Evolutionary conservation across 2,329 filamentous ascomycete genomes (phyloP), one percentile per base, ranked within the genome.

Genomic region (Cordyceps farinosa): DNA sequence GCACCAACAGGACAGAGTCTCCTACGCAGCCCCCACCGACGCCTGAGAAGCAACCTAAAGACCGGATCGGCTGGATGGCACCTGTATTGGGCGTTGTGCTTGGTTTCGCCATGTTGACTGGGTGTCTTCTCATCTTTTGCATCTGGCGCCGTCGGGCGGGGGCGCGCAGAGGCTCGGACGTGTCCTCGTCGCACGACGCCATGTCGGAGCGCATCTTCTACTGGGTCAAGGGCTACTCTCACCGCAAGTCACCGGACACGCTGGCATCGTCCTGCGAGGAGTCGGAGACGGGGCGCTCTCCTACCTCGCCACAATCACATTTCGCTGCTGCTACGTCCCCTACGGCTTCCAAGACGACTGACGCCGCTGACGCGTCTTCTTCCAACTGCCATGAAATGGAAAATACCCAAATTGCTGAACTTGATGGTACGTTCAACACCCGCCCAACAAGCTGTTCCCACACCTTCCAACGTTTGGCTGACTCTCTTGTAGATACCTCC

Each of bases 31-130:
- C 67, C 5, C 64, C 65, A 7, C 45, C 53, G 9, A 57, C 68
- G 8, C 63, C 65, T 5, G 55, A 48, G 7, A 53, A 74, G 54
- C 68, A 68, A 72, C 73, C 22, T 67, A 72, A 72, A 15, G 74
- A 79, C 29, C 79, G 84, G 3, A 84, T 86, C 0, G 74, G 74
- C 5, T 89, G 84, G 79, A 80, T 88, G 1, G 82, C 81, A 0
- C 86, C 87, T 0, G 82, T 90, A 2, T 74, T 89, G 0, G 86
- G 86, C 17, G 84, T 87, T 4, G 80, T 88, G 5, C 77, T 87
- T 2, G 86, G 85, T 3, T 67, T 89, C 47, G 79, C 87, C 51
- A 74, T 86, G 55, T 57, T 88, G 47, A 82, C 81, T 1, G 79
- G 80, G 22, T 65, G 83, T 5, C 74, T 82, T 30, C 77, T 87